Base-by-base conservation (phyloP, 306 rosid genomes). In the Corylus americana region DNA sequence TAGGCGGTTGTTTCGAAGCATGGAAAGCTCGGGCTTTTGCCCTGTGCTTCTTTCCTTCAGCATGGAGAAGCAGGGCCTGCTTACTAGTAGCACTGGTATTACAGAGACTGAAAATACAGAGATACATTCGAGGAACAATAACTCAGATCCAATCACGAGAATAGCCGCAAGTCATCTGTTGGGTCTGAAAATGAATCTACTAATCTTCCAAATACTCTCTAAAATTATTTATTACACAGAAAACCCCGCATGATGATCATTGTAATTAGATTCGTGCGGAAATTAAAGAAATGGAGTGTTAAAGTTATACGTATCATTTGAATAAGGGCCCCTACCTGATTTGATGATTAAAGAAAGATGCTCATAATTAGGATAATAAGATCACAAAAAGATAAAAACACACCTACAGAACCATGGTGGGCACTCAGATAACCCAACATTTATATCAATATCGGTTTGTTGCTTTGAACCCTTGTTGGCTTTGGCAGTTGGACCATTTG, bases 331-430 rank as follows among this genome's bases (percentile, higher is more conserved):
- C 7, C 45, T 6, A 42, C 0, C 45, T 42, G 27, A 31, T 62
- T 62, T 62, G 44, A 62, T 29, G 45, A 31, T 13, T 62, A 29
- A 13, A 35, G 9, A 55, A 50, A 2, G 39, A 25, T 13, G n/a
- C 70, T 8, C 47, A 66, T n/a, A 66, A 62, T 13, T 31, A 29
- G 69, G 11, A 29, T 29, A 29, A 62, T 42, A 42, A 42, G 71
- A 9, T 37, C 25, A 66, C 25, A 66, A 13, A 66, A 66, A 35
- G 22, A 37, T 2, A 17, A 14, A 35, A 39, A 37, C 55, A 77
- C 86, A 93, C 99, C 99, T 89, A 79, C 98, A 91, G 82, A 90
- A 91, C 98, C 99, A 95, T 1, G 99, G 98, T 29, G 97, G 95
- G 27, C 93, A 88, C n/a, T 92, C 88, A n/a, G 96, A 89, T 50